A percentile compares a stretch with the other conserved stretches of the same genome.
Conservation (phyloP, 2,329 filamentous ascomycete genomes). For the Verticillium tricorpus region DNA sequence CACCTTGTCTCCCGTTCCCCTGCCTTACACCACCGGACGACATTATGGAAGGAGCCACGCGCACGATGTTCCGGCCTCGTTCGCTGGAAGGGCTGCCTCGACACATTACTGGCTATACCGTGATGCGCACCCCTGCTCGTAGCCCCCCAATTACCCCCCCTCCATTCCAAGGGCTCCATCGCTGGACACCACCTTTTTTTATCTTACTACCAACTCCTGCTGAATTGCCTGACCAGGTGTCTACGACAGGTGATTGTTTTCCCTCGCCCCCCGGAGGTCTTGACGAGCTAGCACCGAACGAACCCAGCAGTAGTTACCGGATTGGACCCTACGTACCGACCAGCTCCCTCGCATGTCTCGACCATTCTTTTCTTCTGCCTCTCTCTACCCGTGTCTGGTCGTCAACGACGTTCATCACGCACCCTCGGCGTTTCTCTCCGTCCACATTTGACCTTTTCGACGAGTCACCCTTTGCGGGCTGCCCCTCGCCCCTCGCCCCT, state of each 20-base stretch:
- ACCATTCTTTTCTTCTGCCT: neutral
- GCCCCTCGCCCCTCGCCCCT: neutral
- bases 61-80: neutral
- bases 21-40: neutral
- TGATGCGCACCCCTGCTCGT: neutral
- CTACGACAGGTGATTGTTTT: neutral
- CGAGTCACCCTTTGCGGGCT: neutral
- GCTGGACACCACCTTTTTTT: neutral
- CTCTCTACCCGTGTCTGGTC: neutral
- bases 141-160: neutral
- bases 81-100: neutral
- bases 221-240: neutral
- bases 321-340: neutral
- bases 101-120: neutral
- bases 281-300: neutral
- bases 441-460: neutral
- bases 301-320: neutral
- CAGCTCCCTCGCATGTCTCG: neutral
- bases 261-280: neutral
- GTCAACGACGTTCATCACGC: neutral
- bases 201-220: neutral
- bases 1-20: neutral
- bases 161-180: neutral
- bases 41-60: neutral
- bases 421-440: neutral